phyloP scores from a whole-genome alignment of 441 rosid species.

The Adansonia rubrostipa region DNA sequence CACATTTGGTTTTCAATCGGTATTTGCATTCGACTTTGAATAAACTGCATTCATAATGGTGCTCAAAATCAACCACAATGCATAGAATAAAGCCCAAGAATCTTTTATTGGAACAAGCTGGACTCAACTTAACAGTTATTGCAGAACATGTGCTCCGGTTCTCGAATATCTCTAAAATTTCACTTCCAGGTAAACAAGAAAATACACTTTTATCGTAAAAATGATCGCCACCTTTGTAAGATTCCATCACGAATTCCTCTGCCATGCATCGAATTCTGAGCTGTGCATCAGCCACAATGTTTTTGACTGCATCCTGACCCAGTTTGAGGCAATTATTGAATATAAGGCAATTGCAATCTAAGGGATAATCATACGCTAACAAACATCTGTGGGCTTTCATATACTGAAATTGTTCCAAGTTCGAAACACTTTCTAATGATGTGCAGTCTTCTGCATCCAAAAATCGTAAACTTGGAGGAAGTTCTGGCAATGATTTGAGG shows the following conservation, averaged over 20 bases:
- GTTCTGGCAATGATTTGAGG: not conserved
- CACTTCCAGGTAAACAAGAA: no score
- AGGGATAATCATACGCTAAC: no score
- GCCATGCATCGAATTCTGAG: not conserved
- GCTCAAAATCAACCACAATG: not conserved
- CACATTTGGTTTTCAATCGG: not conserved
- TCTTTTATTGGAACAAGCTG: not conserved
- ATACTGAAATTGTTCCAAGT: not conserved
- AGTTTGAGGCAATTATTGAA: not conserved
- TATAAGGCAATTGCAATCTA: no score
- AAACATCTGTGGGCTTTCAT: not conserved
- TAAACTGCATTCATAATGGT: not conserved
- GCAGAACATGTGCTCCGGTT: not conserved
- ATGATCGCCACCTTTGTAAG: not conserved
- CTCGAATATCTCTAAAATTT: not conserved
- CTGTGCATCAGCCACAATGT: not conserved
- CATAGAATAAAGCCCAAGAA: not conserved
- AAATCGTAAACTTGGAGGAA: not conserved
- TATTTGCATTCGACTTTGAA: not conserved
- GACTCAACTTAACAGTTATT: not conserved
- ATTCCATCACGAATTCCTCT: not conserved
- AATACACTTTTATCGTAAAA: not conserved
- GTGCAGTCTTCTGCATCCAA: conserved; percentile 25
- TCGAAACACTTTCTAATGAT: not conserved
- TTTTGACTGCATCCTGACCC: not conserved